Percentiles rank a stretch among this genome's conserved stretches.
phyloP scores from a whole-genome alignment of 2,329 filamentous ascomycete genomes.

The Colletotrichum destructivum region DNA sequence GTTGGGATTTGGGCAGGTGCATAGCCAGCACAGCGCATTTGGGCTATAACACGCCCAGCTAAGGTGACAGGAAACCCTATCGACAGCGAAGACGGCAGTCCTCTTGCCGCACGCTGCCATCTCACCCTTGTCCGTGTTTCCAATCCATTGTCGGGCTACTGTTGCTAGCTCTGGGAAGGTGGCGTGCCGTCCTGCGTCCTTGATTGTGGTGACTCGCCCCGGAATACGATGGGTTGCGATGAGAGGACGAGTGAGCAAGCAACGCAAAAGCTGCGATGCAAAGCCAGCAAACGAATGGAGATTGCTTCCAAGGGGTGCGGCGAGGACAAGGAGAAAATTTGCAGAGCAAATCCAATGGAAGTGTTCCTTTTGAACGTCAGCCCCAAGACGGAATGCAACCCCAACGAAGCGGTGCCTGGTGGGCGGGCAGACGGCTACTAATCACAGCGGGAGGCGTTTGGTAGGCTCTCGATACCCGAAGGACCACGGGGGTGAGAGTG shows the following conservation, averaged over 20 bases:
- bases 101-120: slow-evolving; percentile 14
- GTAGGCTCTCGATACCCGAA: slow-evolving; percentile 43
- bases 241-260: slow-evolving; percentile 17
- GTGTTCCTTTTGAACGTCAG: slow-evolving; percentile 38
- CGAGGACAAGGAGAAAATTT: slow-evolving; percentile 11
- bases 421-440: slow-evolving; percentile 30
- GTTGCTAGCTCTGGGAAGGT: not conserved
- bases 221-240: slow-evolving; percentile 24
- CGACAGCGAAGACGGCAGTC: slow-evolving; percentile 28
- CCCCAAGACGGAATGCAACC: slow-evolving; percentile 32
- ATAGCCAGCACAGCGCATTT: slow-evolving; percentile 36
- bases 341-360: slow-evolving; percentile 17
- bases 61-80: slow-evolving; percentile 29
- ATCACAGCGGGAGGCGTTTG: slow-evolving; percentile 23
- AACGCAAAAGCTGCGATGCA: slow-evolving; percentile 28
- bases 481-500: slow-evolving; percentile 42
- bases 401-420: slow-evolving; percentile 16
- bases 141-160: slow-evolving; percentile 27
- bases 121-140: slow-evolving; percentile 35
- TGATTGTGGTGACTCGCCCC: slow-evolving; percentile 22
- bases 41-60: slow-evolving; percentile 35
- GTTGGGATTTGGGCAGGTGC: slow-evolving; percentile 29
- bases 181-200: not conserved
- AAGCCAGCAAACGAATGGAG: slow-evolving; percentile 23
- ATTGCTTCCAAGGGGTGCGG: not conserved